Evolutionary conservation across 257 asterid species (phyloP).

Genomic region (Parsonsia alboflavescens): DNA sequence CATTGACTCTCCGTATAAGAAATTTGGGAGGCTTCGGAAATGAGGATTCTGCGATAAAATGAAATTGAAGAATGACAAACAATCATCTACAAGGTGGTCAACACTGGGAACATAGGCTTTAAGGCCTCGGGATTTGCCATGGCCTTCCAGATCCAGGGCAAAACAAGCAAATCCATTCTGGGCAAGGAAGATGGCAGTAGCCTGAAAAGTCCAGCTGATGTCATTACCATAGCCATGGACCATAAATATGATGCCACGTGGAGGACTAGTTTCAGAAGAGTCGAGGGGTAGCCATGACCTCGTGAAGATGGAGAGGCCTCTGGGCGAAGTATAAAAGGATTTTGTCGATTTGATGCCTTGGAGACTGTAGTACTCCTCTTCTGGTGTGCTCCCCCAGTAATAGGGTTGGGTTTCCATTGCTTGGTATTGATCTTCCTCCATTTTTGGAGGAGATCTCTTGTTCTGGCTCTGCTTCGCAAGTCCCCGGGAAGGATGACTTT

Average conservation of each 20-base stretch:
- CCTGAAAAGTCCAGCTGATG: slow-evolving; percentile 89
- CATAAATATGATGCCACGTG: slow-evolving; percentile 78
- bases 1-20: slow-evolving; percentile 74
- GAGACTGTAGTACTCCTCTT: slow-evolving; percentile 50
- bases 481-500: neutral
- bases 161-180: slow-evolving; percentile 72
- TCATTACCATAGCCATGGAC: slow-evolving; percentile 89
- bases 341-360: slow-evolving; percentile 56
- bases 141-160: slow-evolving; percentile 90
- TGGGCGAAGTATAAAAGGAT: slow-evolving; percentile 54
- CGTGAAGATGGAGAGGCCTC: slow-evolving; percentile 65
- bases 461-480: neutral
- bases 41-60: slow-evolving; percentile 31
- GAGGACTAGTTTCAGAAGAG: slow-evolving; percentile 19
- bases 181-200: slow-evolving; percentile 77
- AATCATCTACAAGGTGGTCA: slow-evolving; percentile 56
- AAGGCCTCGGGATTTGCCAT: slow-evolving; percentile 82
- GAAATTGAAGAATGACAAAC: slow-evolving; percentile 39
- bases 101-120: slow-evolving; percentile 69
- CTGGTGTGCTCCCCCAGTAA: slow-evolving; percentile 78
- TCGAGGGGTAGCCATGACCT: slow-evolving; percentile 61
- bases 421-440: slow-evolving; percentile 32
- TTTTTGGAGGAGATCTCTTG: slow-evolving; percentile 11
- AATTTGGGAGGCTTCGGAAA: slow-evolving; percentile 30
- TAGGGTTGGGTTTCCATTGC: slow-evolving; percentile 21